phyloP scores from a whole-genome alignment of 495 filamentous ascomycete genomes.

The Hypoxylon fuscum region DNA sequence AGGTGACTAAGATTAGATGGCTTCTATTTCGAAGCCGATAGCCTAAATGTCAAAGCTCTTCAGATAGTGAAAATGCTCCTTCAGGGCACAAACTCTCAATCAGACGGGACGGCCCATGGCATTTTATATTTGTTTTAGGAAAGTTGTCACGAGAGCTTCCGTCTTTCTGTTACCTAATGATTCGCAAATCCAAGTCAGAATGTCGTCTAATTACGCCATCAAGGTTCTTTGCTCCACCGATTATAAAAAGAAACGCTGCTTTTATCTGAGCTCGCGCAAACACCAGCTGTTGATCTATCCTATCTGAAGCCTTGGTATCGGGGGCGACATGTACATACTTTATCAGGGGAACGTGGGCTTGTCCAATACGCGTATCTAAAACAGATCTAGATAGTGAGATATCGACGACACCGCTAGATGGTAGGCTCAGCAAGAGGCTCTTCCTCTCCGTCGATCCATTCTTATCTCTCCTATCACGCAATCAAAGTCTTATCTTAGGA shows the following conservation, averaged over 20 bases:
- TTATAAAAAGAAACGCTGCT: neutral
- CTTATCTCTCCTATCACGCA: constrained; percentile 41
- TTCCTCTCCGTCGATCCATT: constrained; percentile 30
- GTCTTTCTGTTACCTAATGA: constrained; percentile 35
- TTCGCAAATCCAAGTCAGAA: constrained; percentile 33
- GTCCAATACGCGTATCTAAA: constrained; percentile 23
- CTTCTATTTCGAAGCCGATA: constrained; percentile 17
- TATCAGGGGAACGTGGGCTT: constrained; percentile 15
- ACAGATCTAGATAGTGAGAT: constrained; percentile 34
- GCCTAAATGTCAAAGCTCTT: neutral
- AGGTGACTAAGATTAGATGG: constrained; percentile 25
- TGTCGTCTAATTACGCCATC: constrained; percentile 41
- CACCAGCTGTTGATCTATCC: constrained; percentile 7
- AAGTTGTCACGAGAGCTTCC: constrained; percentile 31
- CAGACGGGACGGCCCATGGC: too few relatives aligned
- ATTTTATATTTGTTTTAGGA: constrained; percentile 35
- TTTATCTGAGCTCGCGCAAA: constrained; percentile 11
- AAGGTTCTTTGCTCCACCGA: constrained; percentile 25
- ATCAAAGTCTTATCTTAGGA: constrained; percentile 38
- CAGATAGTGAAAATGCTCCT: constrained; percentile 13
- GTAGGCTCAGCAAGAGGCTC: constrained; percentile 30
- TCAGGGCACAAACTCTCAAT: neutral
- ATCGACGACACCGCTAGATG: constrained; percentile 29
- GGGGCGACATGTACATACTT: constrained; percentile 6
- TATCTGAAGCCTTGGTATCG: constrained; percentile 18